Conservation (phyloP, 805 yeast species). For the Saccharomycopsis capsularis region DNA sequence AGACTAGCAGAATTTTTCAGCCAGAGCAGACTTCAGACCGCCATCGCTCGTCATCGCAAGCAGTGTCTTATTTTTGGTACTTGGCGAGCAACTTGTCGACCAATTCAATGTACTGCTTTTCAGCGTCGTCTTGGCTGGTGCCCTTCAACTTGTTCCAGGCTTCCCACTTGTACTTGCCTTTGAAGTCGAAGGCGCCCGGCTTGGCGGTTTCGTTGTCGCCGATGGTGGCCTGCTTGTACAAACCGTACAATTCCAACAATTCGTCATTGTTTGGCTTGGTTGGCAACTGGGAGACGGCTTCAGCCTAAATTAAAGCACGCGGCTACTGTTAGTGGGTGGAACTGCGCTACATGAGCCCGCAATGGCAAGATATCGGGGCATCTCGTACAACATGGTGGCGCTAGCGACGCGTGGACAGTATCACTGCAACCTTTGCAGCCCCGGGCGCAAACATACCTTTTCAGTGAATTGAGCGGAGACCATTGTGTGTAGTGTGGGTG, state of each 20-base stretch:
- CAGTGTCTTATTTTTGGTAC: no score
- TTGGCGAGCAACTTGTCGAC: constrained; percentile 57
- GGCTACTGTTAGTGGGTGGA: no score
- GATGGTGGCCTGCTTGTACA: constrained; percentile 94
- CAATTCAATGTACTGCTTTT: constrained; percentile 63
- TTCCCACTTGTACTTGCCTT: constrained; percentile 97
- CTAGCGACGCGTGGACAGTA: background rate
- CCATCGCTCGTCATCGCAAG: no score
- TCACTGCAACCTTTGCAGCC: background rate
- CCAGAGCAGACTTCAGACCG: no score
- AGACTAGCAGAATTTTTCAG: no score
- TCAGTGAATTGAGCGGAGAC: constrained; percentile 20
- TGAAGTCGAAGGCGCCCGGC: constrained; percentile 90
- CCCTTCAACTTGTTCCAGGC: constrained; percentile 91
- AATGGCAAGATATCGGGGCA: background rate
- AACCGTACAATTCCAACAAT: constrained; percentile 77
- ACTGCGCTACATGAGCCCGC: background rate
- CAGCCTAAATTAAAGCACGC: constrained; percentile 55
- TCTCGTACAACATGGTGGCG: background rate
- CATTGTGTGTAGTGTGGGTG: no score
- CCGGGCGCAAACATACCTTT: constrained; percentile 4
- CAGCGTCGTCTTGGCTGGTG: constrained; percentile 83
- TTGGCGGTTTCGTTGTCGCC: constrained; percentile 86
- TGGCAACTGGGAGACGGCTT: constrained; percentile 66
- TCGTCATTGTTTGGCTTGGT: constrained; percentile 83